Percentiles rank a stretch among this genome's conserved stretches.
These are phyloP conservation scores for Auricularia auricula-judae DNA, from an alignment of 768 basidiomycete species.

Conservation along the genomic window DNA sequence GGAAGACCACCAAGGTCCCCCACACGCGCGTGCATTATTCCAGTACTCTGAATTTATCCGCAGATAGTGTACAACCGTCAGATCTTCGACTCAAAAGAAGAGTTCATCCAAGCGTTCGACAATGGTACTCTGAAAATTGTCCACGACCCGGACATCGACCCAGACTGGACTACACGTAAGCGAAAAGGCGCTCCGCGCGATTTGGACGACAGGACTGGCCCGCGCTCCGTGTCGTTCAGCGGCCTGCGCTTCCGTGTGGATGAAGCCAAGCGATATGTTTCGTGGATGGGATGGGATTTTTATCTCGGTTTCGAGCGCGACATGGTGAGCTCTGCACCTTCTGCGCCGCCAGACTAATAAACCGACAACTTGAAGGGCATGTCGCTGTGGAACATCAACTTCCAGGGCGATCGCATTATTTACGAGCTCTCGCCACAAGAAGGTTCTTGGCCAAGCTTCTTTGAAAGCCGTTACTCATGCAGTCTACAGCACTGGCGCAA, in stretches of 20 bases:
- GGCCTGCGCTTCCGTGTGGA: conserved; percentile 51
- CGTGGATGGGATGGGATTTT: conserved; percentile 58
- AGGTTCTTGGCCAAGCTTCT: neutral
- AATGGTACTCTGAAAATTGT: conserved; percentile 37
- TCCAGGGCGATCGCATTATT: conserved; percentile 47
- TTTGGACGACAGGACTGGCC: conserved; percentile 55
- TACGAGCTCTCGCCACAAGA: conserved; percentile 59
- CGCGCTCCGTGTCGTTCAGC: conserved; percentile 49
- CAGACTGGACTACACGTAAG: conserved; percentile 38
- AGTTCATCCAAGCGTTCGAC: conserved; percentile 41
- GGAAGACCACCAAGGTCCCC: conserved; percentile 41
- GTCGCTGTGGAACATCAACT: conserved; percentile 47
- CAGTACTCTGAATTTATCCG: neutral
- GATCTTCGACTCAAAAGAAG: conserved; percentile 35
- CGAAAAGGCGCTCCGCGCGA: conserved; percentile 33
- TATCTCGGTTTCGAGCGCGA: conserved; percentile 55
- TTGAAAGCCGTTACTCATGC: neutral
- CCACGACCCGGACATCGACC: conserved; percentile 19
- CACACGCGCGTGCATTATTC: neutral
- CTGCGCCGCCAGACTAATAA: conserved; percentile 6
- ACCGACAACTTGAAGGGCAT: conserved; percentile 20
- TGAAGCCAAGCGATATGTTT: conserved; percentile 38
- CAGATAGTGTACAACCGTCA: conserved; percentile 52
- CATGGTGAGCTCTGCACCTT: conserved; percentile 28
- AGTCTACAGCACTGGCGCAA: conserved; percentile 35